Evolutionary conservation across 2,329 filamentous ascomycete genomes (phyloP), one percentile per base, ranked within the genome.

Genomic region (Colletotrichum incanum): DNA sequence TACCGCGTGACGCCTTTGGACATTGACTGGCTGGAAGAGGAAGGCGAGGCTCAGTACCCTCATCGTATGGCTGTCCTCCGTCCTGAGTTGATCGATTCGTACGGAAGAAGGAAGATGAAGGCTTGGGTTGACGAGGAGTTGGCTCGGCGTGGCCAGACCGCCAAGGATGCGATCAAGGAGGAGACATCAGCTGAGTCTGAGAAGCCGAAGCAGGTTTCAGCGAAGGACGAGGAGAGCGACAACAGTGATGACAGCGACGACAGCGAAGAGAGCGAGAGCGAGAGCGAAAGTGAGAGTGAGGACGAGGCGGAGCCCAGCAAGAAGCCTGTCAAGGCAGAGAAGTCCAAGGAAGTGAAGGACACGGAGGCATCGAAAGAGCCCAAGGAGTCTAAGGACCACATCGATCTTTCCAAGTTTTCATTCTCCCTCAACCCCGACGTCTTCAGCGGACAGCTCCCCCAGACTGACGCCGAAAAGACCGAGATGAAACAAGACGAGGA

Each of bases 51-150:
- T 23, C 86, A 89, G 70, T 99, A 99, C 79, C 96, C 96, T 56
- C 96, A 99, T 82, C 92, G 94, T 56, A 99, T 99, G 96, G 95
- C 96, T 2, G 94, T 98, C 39, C 87, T 99, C 69, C 91, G 96
- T 75, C 91, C 94, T 18, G 96, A 99, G 83, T 88, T 99, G 39
- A 91, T 99, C 26, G 96, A 98, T 77, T 89, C 92, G 0, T 94
- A 96, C 82, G 93, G 93, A 81, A 93, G 95, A 76, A 86, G 90
- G 76, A 97, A 96, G 85, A 93, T 98, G 87, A 92, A 94, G 74
- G 93, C 96, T 78, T 98, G 94, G 87, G 92, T 98, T 41, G 93
- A 93, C 78, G 89, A 88, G 37, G 93, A 98, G 82, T 83, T 98
- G 64, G 90, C 92, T 73, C 89, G 89, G 79, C 89, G 90, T 74